These are phyloP conservation scores for Irpex sp. DNA, from an alignment of 1,284 basidiomycete genomes.

Conservation along the genomic window DNA sequence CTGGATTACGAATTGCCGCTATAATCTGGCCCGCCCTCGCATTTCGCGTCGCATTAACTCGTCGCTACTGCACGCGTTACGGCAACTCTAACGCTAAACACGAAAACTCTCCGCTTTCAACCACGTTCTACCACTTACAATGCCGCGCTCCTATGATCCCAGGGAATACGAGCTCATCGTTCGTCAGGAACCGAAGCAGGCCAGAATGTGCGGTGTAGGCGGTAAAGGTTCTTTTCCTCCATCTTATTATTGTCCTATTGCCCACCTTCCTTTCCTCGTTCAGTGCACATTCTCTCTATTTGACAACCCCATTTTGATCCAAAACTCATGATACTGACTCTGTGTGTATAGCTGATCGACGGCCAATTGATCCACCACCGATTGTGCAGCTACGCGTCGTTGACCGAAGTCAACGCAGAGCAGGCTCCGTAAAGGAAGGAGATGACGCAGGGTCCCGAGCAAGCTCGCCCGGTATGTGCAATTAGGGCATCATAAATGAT, in stretches of 20 bases:
- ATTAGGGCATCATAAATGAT: too few species aligned
- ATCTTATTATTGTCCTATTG: background rate
- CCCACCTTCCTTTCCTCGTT: background rate
- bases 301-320: background rate
- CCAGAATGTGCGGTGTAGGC: conserved; percentile 90
- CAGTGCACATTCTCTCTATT: background rate
- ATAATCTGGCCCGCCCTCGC: background rate
- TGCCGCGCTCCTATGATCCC: conserved; percentile 27
- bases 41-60: background rate
- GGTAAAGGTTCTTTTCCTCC: conserved; percentile 58
- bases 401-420: conserved; percentile 40
- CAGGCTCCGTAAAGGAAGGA: conserved; percentile 14
- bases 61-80: background rate
- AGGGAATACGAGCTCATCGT: conserved; percentile 84
- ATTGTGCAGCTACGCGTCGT: conserved; percentile 93
- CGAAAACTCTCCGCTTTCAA: background rate
- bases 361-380: conserved; percentile 94
- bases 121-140: background rate
- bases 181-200: conserved; percentile 87
- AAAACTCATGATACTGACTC: background rate
- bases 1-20: background rate
- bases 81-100: background rate
- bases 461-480: conserved; percentile 30
- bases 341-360: conserved; percentile 67
- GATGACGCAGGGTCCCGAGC: conserved; percentile 17